A percentile compares a stretch with the other conserved stretches of the same genome.
phyloP scores from a whole-genome alignment of 1,284 basidiomycete genomes.

The Microbotryum intermedium region DNA sequence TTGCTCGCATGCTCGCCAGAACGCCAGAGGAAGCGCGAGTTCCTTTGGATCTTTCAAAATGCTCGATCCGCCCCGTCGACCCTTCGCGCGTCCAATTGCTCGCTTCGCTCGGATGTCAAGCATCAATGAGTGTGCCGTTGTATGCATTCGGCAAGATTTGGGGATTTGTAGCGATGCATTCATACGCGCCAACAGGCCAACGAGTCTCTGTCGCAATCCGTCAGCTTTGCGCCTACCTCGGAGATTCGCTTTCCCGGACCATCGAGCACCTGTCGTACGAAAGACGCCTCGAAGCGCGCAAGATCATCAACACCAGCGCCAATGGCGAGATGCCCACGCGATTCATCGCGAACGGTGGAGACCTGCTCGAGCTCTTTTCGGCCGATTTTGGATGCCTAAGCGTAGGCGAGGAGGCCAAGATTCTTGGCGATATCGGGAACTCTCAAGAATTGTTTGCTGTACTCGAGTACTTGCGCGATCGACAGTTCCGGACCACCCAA shows the following conservation, averaged over 20 bases:
- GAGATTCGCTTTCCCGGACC: conserved; percentile 37
- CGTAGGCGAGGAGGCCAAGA: conserved; percentile 34
- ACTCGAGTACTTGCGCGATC: conserved; percentile 36
- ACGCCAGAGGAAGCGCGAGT: conserved; percentile 31
- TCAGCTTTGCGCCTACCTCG: conserved; percentile 34
- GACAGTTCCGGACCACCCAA: conserved; percentile 22
- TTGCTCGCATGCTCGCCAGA: conserved; percentile 36
- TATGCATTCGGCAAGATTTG: conserved; percentile 37
- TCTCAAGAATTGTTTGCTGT: conserved; percentile 38
- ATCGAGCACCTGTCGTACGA: conserved; percentile 38
- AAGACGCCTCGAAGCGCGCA: conserved; percentile 34
- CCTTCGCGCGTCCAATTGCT: too few species aligned
- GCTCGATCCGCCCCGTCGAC: conserved; percentile 27
- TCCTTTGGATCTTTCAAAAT: conserved; percentile 38
- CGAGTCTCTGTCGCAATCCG: conserved; percentile 21
- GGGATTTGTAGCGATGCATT: conserved; percentile 38
- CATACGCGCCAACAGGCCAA: conserved; percentile 34
- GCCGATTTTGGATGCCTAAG: conserved; percentile 38
- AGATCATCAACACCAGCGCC: conserved; percentile 38
- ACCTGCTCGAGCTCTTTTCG: conserved; percentile 37
- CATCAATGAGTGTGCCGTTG: conserved; percentile 27
- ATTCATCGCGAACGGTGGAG: conserved; percentile 38
- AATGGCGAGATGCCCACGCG: conserved; percentile 34
- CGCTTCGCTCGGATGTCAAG: neutral
- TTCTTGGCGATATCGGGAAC: conserved; percentile 35